A percentile compares a stretch with the other conserved stretches of the same genome.
These are phyloP conservation scores for Lasiodiplodia sp. DNA, from an alignment of 2,329 filamentous ascomycete genomes.

Conservation along the genomic window DNA sequence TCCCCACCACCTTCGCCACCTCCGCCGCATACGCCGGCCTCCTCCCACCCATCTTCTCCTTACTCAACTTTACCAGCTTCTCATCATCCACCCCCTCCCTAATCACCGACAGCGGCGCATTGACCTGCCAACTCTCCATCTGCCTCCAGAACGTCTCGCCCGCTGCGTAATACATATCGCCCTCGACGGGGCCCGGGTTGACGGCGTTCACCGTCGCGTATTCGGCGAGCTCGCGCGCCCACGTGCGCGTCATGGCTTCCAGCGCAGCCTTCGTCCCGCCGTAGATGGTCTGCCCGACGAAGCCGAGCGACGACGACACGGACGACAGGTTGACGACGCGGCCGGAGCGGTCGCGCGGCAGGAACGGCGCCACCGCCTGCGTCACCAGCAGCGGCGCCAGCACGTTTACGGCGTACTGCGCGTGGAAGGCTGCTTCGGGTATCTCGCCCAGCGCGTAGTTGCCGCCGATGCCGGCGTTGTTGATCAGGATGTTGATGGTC, in stretches of 20 bases:
- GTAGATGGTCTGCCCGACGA: slow-evolving; percentile 66
- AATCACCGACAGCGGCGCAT: slow-evolving; percentile 69
- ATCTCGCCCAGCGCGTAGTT: slow-evolving; percentile 72
- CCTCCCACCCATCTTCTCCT: slow-evolving; percentile 53
- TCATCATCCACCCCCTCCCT: slow-evolving; percentile 68
- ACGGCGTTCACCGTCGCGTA: slow-evolving; percentile 70
- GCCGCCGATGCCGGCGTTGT: slow-evolving; percentile 77
- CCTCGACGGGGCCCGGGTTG: slow-evolving; percentile 70
- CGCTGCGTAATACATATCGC: slow-evolving; percentile 69
- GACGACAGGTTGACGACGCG: slow-evolving; percentile 65
- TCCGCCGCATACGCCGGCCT: slow-evolving; percentile 69
- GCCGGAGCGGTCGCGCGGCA: slow-evolving; percentile 72
- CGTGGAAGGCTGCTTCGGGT: slow-evolving; percentile 66
- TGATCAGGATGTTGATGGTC: slow-evolving; percentile 81
- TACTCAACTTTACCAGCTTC: slow-evolving; percentile 55
- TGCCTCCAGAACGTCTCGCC: slow-evolving; percentile 64
- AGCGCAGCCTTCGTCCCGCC: slow-evolving; percentile 72
- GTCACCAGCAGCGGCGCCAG: slow-evolving; percentile 79
- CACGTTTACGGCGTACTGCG: slow-evolving; percentile 81
- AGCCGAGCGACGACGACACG: slow-evolving; percentile 48
- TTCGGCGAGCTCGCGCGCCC: slow-evolving; percentile 69
- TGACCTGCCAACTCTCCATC: slow-evolving; percentile 67
- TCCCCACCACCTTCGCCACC: slow-evolving; percentile 77
- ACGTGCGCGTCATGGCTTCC: slow-evolving; percentile 72
- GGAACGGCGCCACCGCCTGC: slow-evolving; percentile 73